These are phyloP conservation scores for Fallopia convolvulus DNA, from an alignment of 148 eudicot species.

Conservation along the genomic window DNA sequence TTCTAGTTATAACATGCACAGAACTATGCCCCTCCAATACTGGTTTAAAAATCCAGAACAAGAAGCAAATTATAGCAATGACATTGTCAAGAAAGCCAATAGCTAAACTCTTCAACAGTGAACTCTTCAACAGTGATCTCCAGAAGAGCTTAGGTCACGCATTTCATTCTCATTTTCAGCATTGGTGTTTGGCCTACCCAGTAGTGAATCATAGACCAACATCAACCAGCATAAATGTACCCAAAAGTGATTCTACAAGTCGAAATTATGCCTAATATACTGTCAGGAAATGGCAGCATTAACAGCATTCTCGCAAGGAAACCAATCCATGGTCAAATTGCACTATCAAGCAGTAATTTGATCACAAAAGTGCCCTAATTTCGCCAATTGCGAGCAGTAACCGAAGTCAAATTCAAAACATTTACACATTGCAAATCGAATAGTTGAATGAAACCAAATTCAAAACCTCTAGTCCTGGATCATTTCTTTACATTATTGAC, in stretches of 20 bases:
- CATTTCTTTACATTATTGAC: background rate
- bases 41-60: background rate
- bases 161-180: background rate
- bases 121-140: background rate
- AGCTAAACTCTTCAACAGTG: too few relatives aligned
- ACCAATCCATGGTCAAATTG: background rate
- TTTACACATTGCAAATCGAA: background rate
- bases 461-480: background rate
- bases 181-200: background rate
- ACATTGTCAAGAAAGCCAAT: background rate
- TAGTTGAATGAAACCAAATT: background rate
- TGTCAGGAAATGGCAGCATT: background rate
- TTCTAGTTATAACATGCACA: background rate
- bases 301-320: background rate
- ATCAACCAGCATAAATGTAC: background rate
- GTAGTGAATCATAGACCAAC: background rate
- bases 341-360: background rate
- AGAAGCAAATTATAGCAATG: background rate
- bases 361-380: background rate
- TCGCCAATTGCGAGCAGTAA: background rate
- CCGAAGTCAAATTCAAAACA: background rate
- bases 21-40: background rate
- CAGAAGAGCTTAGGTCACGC: background rate
- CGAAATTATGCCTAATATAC: background rate
- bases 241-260: background rate